A percentile compares a stretch with the other conserved stretches of the same genome.
Evolutionary conservation across 2,329 filamentous ascomycete genomes (phyloP).

Genomic region (Colletotrichum eremochloae): DNA sequence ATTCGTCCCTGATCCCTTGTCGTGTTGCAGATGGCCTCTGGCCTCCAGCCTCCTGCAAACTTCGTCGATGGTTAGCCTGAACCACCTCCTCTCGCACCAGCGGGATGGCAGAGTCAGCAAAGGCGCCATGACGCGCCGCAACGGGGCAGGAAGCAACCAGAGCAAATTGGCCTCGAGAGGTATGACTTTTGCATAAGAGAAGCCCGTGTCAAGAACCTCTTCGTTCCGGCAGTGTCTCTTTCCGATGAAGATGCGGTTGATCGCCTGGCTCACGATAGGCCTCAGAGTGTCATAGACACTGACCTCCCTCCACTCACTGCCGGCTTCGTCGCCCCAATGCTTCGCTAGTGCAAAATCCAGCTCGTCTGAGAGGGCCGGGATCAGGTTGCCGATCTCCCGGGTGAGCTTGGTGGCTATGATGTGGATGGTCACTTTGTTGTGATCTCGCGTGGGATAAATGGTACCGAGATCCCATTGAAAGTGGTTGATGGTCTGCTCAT

Average conservation of each 20-base stretch:
- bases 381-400: constrained; percentile 20
- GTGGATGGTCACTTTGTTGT: constrained; percentile 20
- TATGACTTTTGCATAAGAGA: constrained; percentile 17
- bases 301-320: constrained; percentile 18
- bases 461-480: neutral
- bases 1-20: neutral
- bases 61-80: constrained; percentile 19
- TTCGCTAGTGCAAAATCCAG: constrained; percentile 10
- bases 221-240: constrained; percentile 13
- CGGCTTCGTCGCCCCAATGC: constrained; percentile 10
- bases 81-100: constrained; percentile 25
- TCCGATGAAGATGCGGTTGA: constrained; percentile 27
- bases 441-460: constrained; percentile 14
- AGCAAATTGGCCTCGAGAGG: constrained; percentile 27
- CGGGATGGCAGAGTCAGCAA: constrained; percentile 17
- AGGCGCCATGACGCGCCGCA: constrained; percentile 19
- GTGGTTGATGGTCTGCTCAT: constrained; percentile 17
- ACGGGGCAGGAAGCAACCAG: constrained; percentile 21
- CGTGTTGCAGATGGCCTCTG: neutral
- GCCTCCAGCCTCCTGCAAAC: constrained; percentile 9
- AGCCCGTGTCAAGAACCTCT: constrained; percentile 21
- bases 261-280: constrained; percentile 20
- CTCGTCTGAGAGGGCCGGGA: constrained; percentile 17
- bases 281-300: constrained; percentile 10
- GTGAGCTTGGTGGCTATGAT: constrained; percentile 25